phyloP scores from a whole-genome alignment of 106 monocot genomes.

The Alisma plantagoaquatica region DNA sequence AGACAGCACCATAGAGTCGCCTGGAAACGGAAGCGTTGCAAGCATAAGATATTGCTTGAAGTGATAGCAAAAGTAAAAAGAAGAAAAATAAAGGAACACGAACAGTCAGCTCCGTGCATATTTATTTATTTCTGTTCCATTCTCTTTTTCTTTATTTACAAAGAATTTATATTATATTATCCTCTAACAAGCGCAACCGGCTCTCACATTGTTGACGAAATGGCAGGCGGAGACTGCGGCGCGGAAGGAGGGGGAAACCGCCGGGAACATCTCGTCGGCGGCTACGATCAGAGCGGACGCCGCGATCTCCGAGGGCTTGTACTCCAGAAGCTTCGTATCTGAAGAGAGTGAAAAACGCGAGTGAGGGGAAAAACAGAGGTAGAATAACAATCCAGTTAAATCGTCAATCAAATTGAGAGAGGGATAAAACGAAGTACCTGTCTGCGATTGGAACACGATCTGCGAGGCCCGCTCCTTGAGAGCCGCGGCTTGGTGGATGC shows the following conservation, averaged over 20 bases:
- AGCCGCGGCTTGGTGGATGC: slow-evolving; percentile 25
- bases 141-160: no score
- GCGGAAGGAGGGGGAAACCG: slow-evolving; percentile 36
- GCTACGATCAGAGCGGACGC: slow-evolving; percentile 79
- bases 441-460: slow-evolving; percentile 48
- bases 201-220: slow-evolving; percentile 44
- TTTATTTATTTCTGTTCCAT: no score
- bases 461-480: slow-evolving; percentile 49
- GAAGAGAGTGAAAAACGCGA: neutral
- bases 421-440: slow-evolving; percentile 18
- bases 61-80: no score
- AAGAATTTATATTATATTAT: no score
- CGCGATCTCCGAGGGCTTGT: slow-evolving; percentile 62
- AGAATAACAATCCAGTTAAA: no score
- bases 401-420: neutral
- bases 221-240: slow-evolving; percentile 33
- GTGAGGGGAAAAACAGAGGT: no score
- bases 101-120: no score
- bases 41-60: no score
- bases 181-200: slow-evolving; percentile 5
- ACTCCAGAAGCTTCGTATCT: slow-evolving; percentile 67
- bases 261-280: slow-evolving; percentile 45
- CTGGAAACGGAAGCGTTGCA: no score
- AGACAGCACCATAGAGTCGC: no score
- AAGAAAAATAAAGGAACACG: no score